These are phyloP conservation scores for Backusella macrospora DNA, from an alignment of 192 early-diverging fungal genomes.

Conservation along the genomic window DNA sequence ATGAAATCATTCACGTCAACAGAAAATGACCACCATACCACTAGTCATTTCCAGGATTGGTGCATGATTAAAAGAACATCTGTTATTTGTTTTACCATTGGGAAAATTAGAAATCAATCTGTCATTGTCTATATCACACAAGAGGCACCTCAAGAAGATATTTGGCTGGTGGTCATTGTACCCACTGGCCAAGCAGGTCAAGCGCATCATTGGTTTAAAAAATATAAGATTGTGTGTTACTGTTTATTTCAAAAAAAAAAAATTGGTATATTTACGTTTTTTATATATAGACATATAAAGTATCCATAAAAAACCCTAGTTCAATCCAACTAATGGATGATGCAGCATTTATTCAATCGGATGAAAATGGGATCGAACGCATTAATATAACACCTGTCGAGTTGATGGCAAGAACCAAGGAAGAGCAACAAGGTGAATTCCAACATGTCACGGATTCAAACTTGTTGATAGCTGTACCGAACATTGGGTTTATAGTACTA, in stretches of 20 bases:
- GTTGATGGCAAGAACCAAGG: background rate
- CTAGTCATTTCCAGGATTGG: background rate
- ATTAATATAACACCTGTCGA: background rate
- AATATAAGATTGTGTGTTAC: background rate
- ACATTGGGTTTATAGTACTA: background rate
- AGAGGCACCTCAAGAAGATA: background rate
- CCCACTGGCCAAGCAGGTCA: background rate
- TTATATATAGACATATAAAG: conserved; percentile 1
- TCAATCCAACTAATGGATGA: conserved; percentile 12
- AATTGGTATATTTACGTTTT: background rate
- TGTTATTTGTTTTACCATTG: conserved; percentile 6
- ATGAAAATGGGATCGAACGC: conserved; percentile 1
- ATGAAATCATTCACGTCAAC: background rate
- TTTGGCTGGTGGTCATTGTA: background rate
- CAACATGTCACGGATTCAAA: background rate
- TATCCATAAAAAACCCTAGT: background rate
- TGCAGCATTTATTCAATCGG: background rate
- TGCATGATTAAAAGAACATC: background rate
- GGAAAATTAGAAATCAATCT: background rate
- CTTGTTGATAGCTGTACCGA: background rate
- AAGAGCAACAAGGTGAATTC: background rate
- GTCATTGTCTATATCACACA: conserved; percentile 17
- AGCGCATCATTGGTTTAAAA: conserved; percentile 7
- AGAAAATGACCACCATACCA: background rate
- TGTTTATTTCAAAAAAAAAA: too few relatives aligned